Evolutionary conservation across 192 early-diverging fungal species (phyloP), one percentile per base, ranked within the genome.

Genomic region (Podila minutissima): DNA sequence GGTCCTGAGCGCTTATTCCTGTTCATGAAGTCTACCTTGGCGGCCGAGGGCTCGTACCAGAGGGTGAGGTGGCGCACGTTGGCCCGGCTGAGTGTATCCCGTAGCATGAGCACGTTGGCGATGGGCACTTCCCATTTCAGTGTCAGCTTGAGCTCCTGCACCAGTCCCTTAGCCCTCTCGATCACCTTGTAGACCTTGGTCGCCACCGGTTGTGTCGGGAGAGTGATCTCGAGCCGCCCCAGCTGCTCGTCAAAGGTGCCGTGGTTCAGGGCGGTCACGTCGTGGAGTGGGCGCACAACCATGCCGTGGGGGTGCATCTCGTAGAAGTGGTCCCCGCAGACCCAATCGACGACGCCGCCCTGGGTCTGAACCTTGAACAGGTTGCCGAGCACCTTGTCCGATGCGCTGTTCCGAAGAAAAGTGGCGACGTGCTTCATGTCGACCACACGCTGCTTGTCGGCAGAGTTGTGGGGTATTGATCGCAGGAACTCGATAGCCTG

Each of bases 1-100:
- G 75, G 75, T 53, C 69, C 69, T 2, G 75, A 50, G 4, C 53
- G 37, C 50, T 71, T 70, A 20, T 24, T 70, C 24, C 64, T 69
- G 19, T 53, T 65, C 29, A 77, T 33, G 20, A 64, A 32, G 24
- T 60, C 64, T 0, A 41, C 24, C 20, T 50, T 35, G 33, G 67
- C 24, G 0, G 9, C 12, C 26, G 49, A 11, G 24, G 53, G 53
- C 53, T n/a, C 24, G 24, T 55, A 55, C 53, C n/a, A 55, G 53
- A 55, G 53, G 6, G 53, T 26, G 2, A 55, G 24, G 53, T 55
- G n/a, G 5, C 53, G 53, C 9, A 55, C 53, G 17, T 55, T 55
- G 53, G 53, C 53, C 22, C 2, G n/a, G 24, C 24, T 24, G 24
- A 55, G n/a, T 2, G 6, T 17, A 10, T 55, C 53, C n/a, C 53